Conservation (phyloP, 805 yeast genomes). For the Citeromyces nyonsensis region DNA sequence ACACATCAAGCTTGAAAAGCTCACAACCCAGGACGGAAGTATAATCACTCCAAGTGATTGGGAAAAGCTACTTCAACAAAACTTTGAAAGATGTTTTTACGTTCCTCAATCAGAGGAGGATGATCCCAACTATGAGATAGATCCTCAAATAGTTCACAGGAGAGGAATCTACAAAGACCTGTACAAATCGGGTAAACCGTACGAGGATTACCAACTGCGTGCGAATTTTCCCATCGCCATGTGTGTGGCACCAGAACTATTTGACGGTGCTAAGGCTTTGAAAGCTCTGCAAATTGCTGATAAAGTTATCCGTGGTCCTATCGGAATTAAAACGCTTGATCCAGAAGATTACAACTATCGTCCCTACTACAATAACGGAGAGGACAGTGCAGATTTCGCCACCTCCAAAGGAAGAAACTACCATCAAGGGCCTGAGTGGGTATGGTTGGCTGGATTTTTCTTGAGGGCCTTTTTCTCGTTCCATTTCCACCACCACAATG, state of each 20-base stretch:
- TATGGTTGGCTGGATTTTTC: conserved; percentile 82
- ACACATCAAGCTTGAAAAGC: conserved; percentile 39
- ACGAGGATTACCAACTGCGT: conserved; percentile 86
- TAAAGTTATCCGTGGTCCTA: conserved; percentile 61
- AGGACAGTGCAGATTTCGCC: conserved; percentile 75
- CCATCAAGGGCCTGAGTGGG: conserved; percentile 99
- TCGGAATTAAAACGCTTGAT: conserved; percentile 85
- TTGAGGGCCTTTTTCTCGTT: conserved; percentile 59
- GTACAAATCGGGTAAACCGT: conserved; percentile 67
- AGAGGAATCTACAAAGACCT: conserved; percentile 92
- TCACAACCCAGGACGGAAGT: conserved; percentile 41
- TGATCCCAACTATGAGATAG: conserved; percentile 47
- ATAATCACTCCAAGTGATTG: conserved; percentile 47
- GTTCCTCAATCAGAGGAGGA: conserved; percentile 52
- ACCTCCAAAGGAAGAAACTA: conserved; percentile 92
- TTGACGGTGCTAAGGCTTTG: conserved; percentile 43
- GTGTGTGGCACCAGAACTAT: conserved; percentile 90
- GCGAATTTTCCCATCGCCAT: conserved; percentile 89
- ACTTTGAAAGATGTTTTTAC: conserved; percentile 70
- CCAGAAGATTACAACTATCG: conserved; percentile 87
- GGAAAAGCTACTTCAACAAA: conserved; percentile 52
- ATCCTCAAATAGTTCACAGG: conserved; percentile 57
- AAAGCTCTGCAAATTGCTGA: conserved; percentile 65
- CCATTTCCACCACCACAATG: conserved; percentile 22
- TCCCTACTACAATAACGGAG: conserved; percentile 74